phyloP scores from a whole-genome alignment of 1,284 basidiomycete species.

The Boletus semigastroideus region DNA sequence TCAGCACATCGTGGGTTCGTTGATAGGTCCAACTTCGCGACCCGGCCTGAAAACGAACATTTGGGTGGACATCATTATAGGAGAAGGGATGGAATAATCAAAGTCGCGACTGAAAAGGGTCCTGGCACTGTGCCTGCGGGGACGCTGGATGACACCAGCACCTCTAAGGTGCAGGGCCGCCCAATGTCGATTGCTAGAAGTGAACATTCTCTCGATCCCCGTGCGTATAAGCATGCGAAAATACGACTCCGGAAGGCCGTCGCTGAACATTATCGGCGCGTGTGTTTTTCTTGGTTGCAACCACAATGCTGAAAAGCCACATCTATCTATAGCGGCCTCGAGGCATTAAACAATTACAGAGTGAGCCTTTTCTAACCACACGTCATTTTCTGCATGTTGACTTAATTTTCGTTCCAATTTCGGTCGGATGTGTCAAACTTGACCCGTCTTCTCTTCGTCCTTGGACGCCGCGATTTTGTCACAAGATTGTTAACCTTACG shows the following conservation, averaged over 20 bases:
- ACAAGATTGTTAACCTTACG: constrained; percentile 82
- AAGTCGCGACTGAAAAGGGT: neutral
- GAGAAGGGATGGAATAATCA: neutral
- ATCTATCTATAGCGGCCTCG: constrained; percentile 52
- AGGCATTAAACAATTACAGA: constrained; percentile 84
- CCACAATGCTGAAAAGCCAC: constrained; percentile 15
- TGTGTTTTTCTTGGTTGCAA: constrained; percentile 6
- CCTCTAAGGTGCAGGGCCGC: neutral
- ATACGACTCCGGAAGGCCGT: constrained; percentile 82
- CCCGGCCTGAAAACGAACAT: neutral
- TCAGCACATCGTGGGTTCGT: neutral
- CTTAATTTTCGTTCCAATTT: neutral
- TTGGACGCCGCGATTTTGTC: neutral
- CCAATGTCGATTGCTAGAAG: neutral
- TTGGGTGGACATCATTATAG: neutral
- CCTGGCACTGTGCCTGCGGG: neutral
- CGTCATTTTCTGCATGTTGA: constrained; percentile 9
- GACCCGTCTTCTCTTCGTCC: neutral
- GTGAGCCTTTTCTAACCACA: constrained; percentile 41
- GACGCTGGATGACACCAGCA: neutral
- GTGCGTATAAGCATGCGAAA: constrained; percentile 81
- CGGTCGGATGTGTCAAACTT: neutral
- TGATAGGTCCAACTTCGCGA: neutral
- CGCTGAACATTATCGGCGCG: constrained; percentile 80
- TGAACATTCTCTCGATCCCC: constrained; percentile 52